Base-by-base conservation (phyloP, 768 basidiomycete species). In the Mycena galopus region DNA sequence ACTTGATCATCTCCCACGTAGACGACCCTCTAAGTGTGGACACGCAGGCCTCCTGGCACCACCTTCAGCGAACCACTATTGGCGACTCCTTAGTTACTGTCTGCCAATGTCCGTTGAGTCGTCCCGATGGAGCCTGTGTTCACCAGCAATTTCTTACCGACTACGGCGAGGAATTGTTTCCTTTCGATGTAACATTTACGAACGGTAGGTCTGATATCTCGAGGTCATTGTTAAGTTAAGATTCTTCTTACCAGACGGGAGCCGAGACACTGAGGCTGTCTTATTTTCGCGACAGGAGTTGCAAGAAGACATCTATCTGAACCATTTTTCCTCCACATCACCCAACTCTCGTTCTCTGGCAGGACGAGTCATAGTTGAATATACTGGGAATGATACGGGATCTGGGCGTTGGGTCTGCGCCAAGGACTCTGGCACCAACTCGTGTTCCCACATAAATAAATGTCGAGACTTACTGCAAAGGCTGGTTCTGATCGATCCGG, bases 71-170 rank as follows among this genome's bases (percentile, higher is more conserved):
- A 2, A 21, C 61, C 1, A n/a, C 29, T 3, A 51, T 71, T 29
- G 70, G 63, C 10, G 33, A 47, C 23, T 16, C 10, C 14, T 29
- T 39, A 3, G 33, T 65, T 1, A 60, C 33, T 53, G 70, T 59
- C n/a, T 71, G 70, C 56, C 55, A 23, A 0, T 71, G 70, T 30
- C 70, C 70, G 3, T 27, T 55, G 35, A 27, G 17, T 5, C 19
- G 21, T 23, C 57, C 53, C 3, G 57, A 51, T n/a, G 16, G 14
- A 21, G 1, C 35, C 5, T 71, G 64, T 33, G 64, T 71, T 33
- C 70, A 68, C n/a, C 27, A 64, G n/a, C 37, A 32, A 23, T 71
- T 71, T 39, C 47, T 65, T 14, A 16, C 12, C 4, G 70, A 73
- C 17, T 62, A 61, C 30, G 72, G 64, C 25, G 27, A 50, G 11